A percentile compares a stretch with the other conserved stretches of the same genome.
phyloP scores from a whole-genome alignment of 1,284 basidiomycete genomes.

The Meira miltonrushii region DNA sequence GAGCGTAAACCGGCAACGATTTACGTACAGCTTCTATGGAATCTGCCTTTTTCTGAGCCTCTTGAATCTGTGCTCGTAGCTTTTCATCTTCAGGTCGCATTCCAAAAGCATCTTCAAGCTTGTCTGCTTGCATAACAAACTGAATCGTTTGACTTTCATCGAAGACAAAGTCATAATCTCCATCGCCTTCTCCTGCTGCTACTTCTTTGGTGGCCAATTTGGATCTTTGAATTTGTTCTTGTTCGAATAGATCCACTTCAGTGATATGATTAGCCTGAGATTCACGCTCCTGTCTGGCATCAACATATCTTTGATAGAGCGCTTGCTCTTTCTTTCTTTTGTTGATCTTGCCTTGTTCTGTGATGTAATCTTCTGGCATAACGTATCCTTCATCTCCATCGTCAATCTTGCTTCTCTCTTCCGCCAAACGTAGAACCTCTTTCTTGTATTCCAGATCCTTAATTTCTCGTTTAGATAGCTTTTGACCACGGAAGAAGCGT shows the following conservation, averaged over 20 bases:
- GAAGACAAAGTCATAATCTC: slow-evolving; percentile 88
- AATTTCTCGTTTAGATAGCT: slow-evolving; percentile 73
- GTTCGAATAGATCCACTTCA: slow-evolving; percentile 85
- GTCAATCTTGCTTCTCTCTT: slow-evolving; percentile 89
- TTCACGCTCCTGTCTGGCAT: slow-evolving; percentile 61
- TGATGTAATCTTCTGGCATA: slow-evolving; percentile 72
- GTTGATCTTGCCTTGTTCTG: slow-evolving; percentile 97
- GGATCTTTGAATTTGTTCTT: slow-evolving; percentile 73
- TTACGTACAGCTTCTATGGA: slow-evolving; percentile 46
- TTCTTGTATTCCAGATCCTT: slow-evolving; percentile 83
- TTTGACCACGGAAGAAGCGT: slow-evolving; percentile 42
- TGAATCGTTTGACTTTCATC: slow-evolving; percentile 95
- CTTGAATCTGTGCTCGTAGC: slow-evolving; percentile 80
- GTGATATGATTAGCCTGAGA: slow-evolving; percentile 72
- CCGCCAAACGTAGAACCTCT: slow-evolving; percentile 81
- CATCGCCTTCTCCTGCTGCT: slow-evolving; percentile 20
- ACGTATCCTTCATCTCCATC: slow-evolving; percentile 57
- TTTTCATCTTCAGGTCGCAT: slow-evolving; percentile 81
- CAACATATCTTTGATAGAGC: slow-evolving; percentile 84
- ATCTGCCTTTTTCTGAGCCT: slow-evolving; percentile 70
- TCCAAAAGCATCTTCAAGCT: slow-evolving; percentile 53
- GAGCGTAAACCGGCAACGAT: slow-evolving; percentile 45
- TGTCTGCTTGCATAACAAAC: slow-evolving; percentile 75
- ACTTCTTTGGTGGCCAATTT: background rate
- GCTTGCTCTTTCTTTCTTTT: slow-evolving; percentile 91